Percentiles rank a stretch among this genome's conserved stretches.
These are phyloP conservation scores for Yamadazyma insecticola DNA, from an alignment of 805 yeast genomes.

Conservation along the genomic window DNA sequence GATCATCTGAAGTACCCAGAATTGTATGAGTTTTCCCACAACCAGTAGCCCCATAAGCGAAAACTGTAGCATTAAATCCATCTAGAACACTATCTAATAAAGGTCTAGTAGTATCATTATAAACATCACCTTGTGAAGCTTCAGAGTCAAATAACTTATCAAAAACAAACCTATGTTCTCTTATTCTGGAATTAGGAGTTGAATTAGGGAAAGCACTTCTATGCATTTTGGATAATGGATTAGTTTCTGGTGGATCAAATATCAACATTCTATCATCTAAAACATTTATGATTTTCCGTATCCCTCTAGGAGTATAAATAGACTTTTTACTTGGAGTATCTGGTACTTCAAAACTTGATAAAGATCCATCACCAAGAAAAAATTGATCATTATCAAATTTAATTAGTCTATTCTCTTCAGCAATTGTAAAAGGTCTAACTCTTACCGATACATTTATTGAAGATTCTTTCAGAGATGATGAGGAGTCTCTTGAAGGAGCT, in stretches of 20 bases:
- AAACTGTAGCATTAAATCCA: constrained; percentile 86
- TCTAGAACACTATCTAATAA: constrained; percentile 70
- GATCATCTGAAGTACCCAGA: constrained; percentile 65
- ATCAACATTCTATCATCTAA: constrained; percentile 83
- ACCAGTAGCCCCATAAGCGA: constrained; percentile 97
- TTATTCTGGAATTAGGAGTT: constrained; percentile 40
- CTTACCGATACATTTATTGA: constrained; percentile 76
- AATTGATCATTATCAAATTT: constrained; percentile 32
- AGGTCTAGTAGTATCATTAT: constrained; percentile 61
- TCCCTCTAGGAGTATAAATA: constrained; percentile 44
- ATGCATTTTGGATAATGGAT: constrained; percentile 54
- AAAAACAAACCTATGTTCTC: constrained; percentile 79
- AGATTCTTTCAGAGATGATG: constrained; percentile 48
- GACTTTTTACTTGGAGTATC: constrained; percentile 5
- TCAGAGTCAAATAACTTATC: constrained; percentile 71
- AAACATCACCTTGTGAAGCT: constrained; percentile 65
- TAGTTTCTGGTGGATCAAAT: constrained; percentile 78
- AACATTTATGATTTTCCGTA: constrained; percentile 69
- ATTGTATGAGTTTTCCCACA: constrained; percentile 97
- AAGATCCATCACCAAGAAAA: constrained; percentile 54
- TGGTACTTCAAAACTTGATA: constrained; percentile 13
- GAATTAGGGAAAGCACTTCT: constrained; percentile 35
- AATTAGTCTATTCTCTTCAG: constrained; percentile 49
- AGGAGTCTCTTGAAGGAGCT: too few relatives aligned
- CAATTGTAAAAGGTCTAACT: constrained; percentile 73